Base-by-base conservation (phyloP, 1,139 yeast species). In the Tardiomyces depauwii region DNA sequence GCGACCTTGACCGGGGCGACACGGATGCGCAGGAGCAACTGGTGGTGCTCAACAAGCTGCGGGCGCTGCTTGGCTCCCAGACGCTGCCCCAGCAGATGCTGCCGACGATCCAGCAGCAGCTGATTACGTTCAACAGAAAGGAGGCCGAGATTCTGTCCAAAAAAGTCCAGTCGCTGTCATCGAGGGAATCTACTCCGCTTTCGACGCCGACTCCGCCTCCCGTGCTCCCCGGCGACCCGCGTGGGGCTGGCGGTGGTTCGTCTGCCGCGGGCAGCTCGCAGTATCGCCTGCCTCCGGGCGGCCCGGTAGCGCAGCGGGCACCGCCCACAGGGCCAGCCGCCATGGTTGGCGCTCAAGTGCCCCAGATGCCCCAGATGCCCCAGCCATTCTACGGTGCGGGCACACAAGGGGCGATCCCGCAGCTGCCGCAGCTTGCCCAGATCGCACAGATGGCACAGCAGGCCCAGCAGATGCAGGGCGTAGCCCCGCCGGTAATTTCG, bases 71-170 rank as follows among this genome's bases (percentile, higher is more conserved):
- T 32, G 52, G 63, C 12, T 58, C 61, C 2, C 57, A 56, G 41
- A 55, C 63, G 23, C 57, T 73, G 38, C 68, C 76, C 2, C 60
- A 65, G 2, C 59, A 61, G 13, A 64, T 65, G 11, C 56, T 74
- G 40, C 64, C 63, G 7, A 63, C 62, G 39, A 70, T 73, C 3
- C 73, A 72, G 49, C 53, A 57, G 25, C 76, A 74, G 53, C 55
- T 75, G 44, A 70, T 57, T 10, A 55, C 56, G 2, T 45, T 55
- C 38, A 42, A 42, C 36, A 30, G 10, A 30, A 30, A 30, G 11
- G 36, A 30, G 36, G 36, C 36, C 16, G 36, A 30, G 36, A 30
- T 30, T 10, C 11, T 30, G 5, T 30, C 36, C 36, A 30, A 30
- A 30, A 30, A 30, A 11, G 36, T 30, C 5, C 36, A 30, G 36